Evolutionary conservation across 1,284 basidiomycete genomes (phyloP), one percentile per base, ranked within the genome.

Genomic region (Marasmius sp.): DNA sequence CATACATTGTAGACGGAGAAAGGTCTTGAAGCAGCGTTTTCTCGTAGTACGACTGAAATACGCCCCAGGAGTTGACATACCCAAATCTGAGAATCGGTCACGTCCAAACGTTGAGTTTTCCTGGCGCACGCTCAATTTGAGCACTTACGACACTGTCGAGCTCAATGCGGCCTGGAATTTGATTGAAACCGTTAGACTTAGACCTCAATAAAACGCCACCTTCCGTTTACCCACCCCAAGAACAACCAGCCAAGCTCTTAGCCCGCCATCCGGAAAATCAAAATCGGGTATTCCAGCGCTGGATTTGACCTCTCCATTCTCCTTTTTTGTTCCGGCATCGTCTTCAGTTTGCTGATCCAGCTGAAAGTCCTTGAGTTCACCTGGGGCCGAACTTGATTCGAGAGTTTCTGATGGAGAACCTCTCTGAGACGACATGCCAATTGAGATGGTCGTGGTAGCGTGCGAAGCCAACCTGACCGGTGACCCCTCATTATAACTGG

Each of bases 61-160:
- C 52, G 38, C 52, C 52, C 57, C 61, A 58, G 36, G 61, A 51
- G 33, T 62, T 50, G 16, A 56, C 41, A 49, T 56, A 60, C 11
- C 59, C 59, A 22, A 56, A 56, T 12, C 59, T 60, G 22, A n/a
- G 20, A 14, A 12, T 18, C n/a, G 27, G 18, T 11, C 36, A 55
- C 53, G 27, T 16, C 27, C 38, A 36, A 9, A 10, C 11, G 22
- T 49, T 16, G 27, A 37, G 18, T 2, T 38, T 38, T 39, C 39
- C 11, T 27, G 16, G 52, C 11, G 22, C 10, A 7, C 6, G 27
- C n/a, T 20, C 22, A 27, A 1, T 8, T 38, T 16, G n/a, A n/a
- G n/a, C 43, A 60, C 38, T 39, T 33, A 45, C 39, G 49, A 60
- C 16, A 16, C 45, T 9, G 37, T 34, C n/a, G 34, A 38, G 22